A percentile compares a stretch with the other conserved stretches of the same genome.
These are phyloP conservation scores for Pythium brachiatum DNA, from an alignment of 352 stramenopile genomes.

Conservation along the genomic window DNA sequence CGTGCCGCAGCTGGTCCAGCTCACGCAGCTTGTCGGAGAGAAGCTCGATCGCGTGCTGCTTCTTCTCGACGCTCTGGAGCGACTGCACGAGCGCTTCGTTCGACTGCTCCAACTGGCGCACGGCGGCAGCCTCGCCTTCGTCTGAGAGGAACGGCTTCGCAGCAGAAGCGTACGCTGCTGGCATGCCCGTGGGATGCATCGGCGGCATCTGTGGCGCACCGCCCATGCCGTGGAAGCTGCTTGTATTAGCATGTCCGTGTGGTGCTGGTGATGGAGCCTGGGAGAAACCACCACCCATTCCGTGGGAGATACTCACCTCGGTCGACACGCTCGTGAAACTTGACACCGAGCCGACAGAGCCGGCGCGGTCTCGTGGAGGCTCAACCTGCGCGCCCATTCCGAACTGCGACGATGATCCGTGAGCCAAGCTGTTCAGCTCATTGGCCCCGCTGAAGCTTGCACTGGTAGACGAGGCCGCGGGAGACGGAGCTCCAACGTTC, in stretches of 20 bases:
- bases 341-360: slow-evolving; percentile 19
- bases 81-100: slow-evolving; percentile 47
- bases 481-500: not conserved
- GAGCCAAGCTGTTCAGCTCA: not conserved
- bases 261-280: not conserved
- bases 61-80: slow-evolving; percentile 51
- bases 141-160: slow-evolving; percentile 58
- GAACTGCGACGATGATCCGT: not conserved
- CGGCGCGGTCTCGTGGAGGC: slow-evolving; percentile 16
- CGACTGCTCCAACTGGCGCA: slow-evolving; percentile 52
- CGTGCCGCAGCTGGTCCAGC: slow-evolving; percentile 68
- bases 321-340: slow-evolving; percentile 25
- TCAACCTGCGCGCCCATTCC: not conserved
- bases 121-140: slow-evolving; percentile 48
- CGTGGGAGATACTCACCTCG: slow-evolving; percentile 8
- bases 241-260: slow-evolving; percentile 18
- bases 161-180: not conserved
- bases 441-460: slow-evolving; percentile 13
- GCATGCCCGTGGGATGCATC: not conserved
- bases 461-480: not conserved
- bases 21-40: slow-evolving; percentile 64
- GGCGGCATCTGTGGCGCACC: not conserved
- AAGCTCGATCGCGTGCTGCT: slow-evolving; percentile 59
- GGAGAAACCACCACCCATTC: not conserved
- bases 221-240: slow-evolving; percentile 22